A percentile compares a stretch with the other conserved stretches of the same genome.
phyloP scores from a whole-genome alignment of 257 asterid species.

The Solanum corneliomulleri region DNA sequence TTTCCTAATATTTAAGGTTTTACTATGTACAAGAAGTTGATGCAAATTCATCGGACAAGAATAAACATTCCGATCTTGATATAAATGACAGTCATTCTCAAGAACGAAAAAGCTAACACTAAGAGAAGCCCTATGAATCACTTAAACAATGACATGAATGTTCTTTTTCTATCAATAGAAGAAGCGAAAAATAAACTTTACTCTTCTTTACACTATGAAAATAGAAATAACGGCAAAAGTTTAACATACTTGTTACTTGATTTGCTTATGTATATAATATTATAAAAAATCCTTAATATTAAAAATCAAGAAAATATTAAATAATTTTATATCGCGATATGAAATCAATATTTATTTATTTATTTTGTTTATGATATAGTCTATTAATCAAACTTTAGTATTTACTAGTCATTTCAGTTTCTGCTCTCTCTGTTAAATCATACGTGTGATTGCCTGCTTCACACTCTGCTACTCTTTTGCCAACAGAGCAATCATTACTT shows the following conservation, averaged over 20 bases:
- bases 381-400: slow-evolving; percentile 10
- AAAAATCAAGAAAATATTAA: too few relatives aligned
- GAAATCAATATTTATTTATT: background rate
- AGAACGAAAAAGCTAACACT: background rate
- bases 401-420: slow-evolving; percentile 7
- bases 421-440: background rate
- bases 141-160: too few relatives aligned
- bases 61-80: too few relatives aligned
- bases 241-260: background rate
- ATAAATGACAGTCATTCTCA: fast-evolving
- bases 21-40: too few relatives aligned
- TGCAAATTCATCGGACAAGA: too few relatives aligned
- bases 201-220: background rate
- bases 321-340: too few relatives aligned
- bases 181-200: too few relatives aligned
- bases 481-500: background rate
- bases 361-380: background rate
- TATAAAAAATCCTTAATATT: background rate
- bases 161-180: background rate
- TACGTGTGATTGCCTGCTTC: background rate
- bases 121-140: background rate
- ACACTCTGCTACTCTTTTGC: background rate
- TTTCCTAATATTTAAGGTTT: too few relatives aligned
- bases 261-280: background rate
- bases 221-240: too few relatives aligned